Percentiles rank a stretch among this genome's conserved stretches.
These are phyloP conservation scores for Guillardia theta DNA, from an alignment of 78 protist species.

Conservation along the genomic window DNA sequence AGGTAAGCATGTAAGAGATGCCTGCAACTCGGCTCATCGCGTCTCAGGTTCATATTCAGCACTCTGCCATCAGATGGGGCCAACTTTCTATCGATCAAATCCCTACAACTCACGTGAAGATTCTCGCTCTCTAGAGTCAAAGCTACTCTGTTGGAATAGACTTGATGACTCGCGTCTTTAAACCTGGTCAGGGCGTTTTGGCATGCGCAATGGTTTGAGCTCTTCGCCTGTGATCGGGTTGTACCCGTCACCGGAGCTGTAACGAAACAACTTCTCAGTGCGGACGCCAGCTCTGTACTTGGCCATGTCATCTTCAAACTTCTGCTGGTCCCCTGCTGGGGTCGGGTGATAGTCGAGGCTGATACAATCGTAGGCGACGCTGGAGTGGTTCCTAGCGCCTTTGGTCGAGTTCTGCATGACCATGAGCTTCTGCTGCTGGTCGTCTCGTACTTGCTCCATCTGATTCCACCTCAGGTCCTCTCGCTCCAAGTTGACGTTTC, in stretches of 20 bases:
- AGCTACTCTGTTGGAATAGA: too few relatives aligned
- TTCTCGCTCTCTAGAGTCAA: too few relatives aligned
- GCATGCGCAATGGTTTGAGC: neutral
- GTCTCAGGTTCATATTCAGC: too few relatives aligned
- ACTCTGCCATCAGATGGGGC: too few relatives aligned
- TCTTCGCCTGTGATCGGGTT: neutral
- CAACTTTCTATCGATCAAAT: too few relatives aligned
- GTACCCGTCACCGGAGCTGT: neutral
- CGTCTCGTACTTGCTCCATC: neutral
- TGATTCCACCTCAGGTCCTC: neutral
- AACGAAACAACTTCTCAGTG: neutral
- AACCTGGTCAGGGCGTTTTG: neutral
- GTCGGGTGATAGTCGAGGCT: neutral
- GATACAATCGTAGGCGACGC: neutral
- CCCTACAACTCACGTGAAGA: too few relatives aligned
- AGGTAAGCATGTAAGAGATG: too few relatives aligned
- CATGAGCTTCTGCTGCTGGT: neutral
- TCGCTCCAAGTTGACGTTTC: neutral
- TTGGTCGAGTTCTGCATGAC: neutral
- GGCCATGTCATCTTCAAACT: neutral
- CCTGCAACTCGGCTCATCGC: too few relatives aligned
- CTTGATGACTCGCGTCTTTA: too few relatives aligned
- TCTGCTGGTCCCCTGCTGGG: neutral
- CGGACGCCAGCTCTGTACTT: constrained; percentile 11
- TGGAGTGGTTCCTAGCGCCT: neutral